These are phyloP conservation scores for Breviolum minutum DNA, from an alignment of 73 alveolate genomes.

Conservation along the genomic window DNA sequence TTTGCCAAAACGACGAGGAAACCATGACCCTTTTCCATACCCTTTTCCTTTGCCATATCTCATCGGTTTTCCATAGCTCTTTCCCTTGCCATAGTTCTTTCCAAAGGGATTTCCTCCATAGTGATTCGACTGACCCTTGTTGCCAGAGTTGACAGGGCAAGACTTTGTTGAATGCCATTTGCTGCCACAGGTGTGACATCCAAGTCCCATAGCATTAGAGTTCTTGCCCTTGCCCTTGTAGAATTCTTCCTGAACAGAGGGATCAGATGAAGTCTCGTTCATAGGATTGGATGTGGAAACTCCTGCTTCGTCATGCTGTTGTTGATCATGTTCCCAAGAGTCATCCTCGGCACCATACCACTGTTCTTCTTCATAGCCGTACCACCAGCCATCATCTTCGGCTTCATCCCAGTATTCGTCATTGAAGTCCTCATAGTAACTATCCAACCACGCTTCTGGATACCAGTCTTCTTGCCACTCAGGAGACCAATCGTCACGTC, in stretches of 20 bases:
- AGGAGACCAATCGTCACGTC: too few relatives aligned
- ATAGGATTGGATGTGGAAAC: background rate
- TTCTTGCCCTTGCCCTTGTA: background rate
- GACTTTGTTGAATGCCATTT: background rate
- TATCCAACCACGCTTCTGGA: background rate
- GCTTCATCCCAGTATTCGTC: background rate
- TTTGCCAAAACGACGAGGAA: too few relatives aligned
- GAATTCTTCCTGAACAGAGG: background rate
- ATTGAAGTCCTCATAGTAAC: background rate
- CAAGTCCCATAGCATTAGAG: background rate
- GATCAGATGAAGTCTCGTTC: background rate
- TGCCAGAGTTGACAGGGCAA: background rate
- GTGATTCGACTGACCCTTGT: background rate
- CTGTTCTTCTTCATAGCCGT: background rate
- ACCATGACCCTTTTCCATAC: background rate
- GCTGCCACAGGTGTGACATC: conserved; percentile 29
- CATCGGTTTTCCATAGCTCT: background rate
- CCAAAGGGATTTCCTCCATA: background rate
- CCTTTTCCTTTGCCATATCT: background rate
- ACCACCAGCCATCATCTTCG: background rate
- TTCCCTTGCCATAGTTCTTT: background rate
- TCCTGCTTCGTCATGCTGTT: background rate
- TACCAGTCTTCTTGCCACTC: too few relatives aligned
- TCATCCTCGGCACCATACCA: background rate
- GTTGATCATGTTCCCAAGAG: background rate